Evolutionary conservation across 179 eudicot species (phyloP).

Genomic region (Heliamphora pulchella): DNA sequence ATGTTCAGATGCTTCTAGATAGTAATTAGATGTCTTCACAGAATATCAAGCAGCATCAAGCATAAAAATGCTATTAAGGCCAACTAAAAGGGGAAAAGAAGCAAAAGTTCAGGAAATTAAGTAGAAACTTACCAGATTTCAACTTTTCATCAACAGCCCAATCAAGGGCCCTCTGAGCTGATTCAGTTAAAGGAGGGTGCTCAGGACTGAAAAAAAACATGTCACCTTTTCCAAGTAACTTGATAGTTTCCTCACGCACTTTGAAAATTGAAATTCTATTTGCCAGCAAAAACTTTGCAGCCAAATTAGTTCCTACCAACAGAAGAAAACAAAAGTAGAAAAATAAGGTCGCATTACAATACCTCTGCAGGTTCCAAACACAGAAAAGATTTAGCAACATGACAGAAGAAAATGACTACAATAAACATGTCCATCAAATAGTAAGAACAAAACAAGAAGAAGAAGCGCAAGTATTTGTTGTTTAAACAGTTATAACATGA

Average conservation of each 20-base stretch:
- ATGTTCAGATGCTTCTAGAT: slow-evolving; percentile 2
- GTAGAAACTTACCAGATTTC: slow-evolving; percentile 43
- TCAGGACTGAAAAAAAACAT: slow-evolving; percentile 38
- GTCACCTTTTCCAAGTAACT: slow-evolving; percentile 50
- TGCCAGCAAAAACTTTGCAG: slow-evolving; percentile 55
- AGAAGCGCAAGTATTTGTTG: background rate
- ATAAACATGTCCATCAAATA: background rate
- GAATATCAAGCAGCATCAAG: background rate
- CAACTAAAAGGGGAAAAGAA: slow-evolving; percentile 1
- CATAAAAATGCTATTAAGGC: background rate
- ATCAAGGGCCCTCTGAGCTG: slow-evolving; percentile 64
- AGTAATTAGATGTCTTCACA: background rate
- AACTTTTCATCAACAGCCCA: slow-evolving; percentile 61
- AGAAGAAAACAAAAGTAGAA: slow-evolving; percentile 8
- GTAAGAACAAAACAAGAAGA: background rate
- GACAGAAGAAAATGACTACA: background rate
- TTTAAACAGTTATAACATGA: background rate
- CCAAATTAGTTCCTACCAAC: slow-evolving; percentile 56
- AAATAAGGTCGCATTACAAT: background rate
- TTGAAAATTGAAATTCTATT: slow-evolving; percentile 66
- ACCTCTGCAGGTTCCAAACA: background rate
- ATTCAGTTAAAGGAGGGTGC: slow-evolving; percentile 69
- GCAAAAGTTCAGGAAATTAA: background rate
- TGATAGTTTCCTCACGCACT: slow-evolving; percentile 59
- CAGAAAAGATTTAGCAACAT: background rate